A percentile compares a stretch with the other conserved stretches of the same genome.
Conservation (phyloP, 2,329 filamentous ascomycete species). For the Curvularia sp. region DNA sequence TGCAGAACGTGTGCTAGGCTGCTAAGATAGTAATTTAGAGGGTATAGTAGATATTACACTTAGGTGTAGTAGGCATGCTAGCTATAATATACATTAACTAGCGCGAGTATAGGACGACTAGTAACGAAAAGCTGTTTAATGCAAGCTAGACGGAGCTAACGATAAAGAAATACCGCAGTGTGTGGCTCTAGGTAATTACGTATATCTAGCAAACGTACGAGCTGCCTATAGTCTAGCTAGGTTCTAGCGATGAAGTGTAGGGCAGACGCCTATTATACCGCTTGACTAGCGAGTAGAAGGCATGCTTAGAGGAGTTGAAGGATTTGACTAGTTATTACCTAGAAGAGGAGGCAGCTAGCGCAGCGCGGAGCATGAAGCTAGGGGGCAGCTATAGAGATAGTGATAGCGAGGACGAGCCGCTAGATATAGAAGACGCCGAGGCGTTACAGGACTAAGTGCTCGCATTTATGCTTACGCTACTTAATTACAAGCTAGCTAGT, state of each 20-base stretch:
- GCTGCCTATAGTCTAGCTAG: not conserved
- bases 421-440: conserved; percentile 5
- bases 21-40: conserved; percentile 10
- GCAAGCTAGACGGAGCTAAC: conserved; percentile 4
- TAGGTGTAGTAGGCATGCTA: no score
- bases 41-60: conserved; percentile 10
- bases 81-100: no score
- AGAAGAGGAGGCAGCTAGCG: not conserved
- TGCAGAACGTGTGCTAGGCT: conserved; percentile 10
- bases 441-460: no score
- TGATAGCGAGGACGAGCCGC: not conserved
- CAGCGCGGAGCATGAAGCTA: not conserved
- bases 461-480: no score
- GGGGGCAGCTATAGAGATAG: not conserved
- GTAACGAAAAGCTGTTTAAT: conserved; percentile 4
- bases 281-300: no score
- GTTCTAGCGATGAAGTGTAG: conserved; percentile 1
- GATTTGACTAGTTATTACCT: not conserved
- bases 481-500: no score
- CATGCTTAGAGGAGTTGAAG: conserved; percentile 7
- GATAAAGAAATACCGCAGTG: conserved; percentile 13
- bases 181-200: conserved; percentile 11
- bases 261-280: conserved; percentile 7
- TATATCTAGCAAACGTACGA: no score
- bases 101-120: no score